Conservation (phyloP, 1,284 basidiomycete species). For the Caloboletus firmus region DNA sequence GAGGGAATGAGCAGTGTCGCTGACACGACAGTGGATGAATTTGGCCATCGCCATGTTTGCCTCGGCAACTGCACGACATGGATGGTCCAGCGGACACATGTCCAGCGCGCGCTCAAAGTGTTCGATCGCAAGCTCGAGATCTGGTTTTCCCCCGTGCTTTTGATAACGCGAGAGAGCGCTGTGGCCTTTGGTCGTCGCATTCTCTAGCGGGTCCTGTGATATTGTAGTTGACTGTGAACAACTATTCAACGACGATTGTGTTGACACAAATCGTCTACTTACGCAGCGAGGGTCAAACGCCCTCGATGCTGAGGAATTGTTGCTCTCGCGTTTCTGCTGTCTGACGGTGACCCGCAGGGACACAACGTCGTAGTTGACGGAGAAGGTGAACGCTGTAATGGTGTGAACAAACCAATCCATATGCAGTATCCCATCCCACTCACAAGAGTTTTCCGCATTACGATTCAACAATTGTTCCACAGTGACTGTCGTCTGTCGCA, state of each 20-base stretch:
- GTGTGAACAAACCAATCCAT: no score
- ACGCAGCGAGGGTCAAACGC: not conserved
- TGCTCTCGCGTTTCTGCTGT: not conserved
- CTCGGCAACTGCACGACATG: conserved; percentile 8
- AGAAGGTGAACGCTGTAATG: not conserved
- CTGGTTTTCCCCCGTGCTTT: not conserved
- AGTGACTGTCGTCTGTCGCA: no score
- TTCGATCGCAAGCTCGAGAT: not conserved
- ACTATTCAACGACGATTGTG: not conserved
- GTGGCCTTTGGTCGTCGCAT: not conserved
- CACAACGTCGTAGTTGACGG: no score
- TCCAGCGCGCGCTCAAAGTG: not conserved
- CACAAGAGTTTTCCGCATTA: no score
- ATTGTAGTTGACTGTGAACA: not conserved
- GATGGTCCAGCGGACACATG: not conserved
- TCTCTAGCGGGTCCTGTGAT: not conserved
- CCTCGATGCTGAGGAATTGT: not conserved
- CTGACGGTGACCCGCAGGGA: not conserved
- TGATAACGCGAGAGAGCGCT: not conserved
- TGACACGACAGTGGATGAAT: not conserved
- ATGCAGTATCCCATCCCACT: no score
- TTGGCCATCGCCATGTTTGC: conserved; percentile 12
- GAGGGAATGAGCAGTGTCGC: not conserved
- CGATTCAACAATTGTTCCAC: no score
- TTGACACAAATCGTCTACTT: not conserved